Evolutionary conservation across 2,329 filamentous ascomycete species (phyloP).

Genomic region (Arthrinium puccinioides): DNA sequence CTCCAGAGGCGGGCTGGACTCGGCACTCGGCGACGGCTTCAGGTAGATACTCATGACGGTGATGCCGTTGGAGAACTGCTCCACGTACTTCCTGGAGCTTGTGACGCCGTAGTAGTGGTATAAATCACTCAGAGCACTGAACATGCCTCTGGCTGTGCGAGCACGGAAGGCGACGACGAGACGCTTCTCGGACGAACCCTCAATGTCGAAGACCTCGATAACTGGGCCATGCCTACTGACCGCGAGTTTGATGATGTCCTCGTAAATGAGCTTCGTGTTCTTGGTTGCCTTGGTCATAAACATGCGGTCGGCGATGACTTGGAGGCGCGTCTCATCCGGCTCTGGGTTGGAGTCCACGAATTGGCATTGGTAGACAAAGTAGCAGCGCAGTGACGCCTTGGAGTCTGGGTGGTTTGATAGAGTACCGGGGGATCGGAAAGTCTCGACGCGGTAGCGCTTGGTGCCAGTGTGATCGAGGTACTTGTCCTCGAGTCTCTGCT

Average conservation of each 20-base stretch:
- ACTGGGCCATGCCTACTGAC: constrained; percentile 84
- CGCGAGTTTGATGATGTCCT: constrained; percentile 82
- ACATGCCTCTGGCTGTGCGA: constrained; percentile 83
- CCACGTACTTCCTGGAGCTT: constrained; percentile 92
- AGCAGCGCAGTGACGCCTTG: constrained; percentile 84
- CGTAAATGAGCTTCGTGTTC: constrained; percentile 94
- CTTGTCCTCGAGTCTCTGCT: constrained; percentile 89
- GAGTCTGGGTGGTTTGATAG: constrained; percentile 61
- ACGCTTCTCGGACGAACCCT: constrained; percentile 84
- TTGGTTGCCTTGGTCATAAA: constrained; percentile 93
- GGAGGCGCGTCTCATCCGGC: constrained; percentile 77
- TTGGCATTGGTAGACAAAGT: constrained; percentile 96
- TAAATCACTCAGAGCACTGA: constrained; percentile 89
- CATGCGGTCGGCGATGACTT: constrained; percentile 85
- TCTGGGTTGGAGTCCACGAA: constrained; percentile 72
- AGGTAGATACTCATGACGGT: constrained; percentile 96
- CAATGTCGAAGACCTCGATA: constrained; percentile 96
- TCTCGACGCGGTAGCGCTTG: constrained; percentile 87
- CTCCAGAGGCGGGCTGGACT: constrained; percentile 70
- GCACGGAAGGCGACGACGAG: constrained; percentile 92
- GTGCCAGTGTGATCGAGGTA: constrained; percentile 77
- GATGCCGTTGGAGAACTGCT: constrained; percentile 98
- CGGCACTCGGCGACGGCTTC: constrained; percentile 56
- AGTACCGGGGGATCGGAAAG: constrained; percentile 83
- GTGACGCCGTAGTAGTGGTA: constrained; percentile 99